These are phyloP conservation scores for Exophiala sp. DNA, from an alignment of 2,329 filamentous ascomycete genomes.

Conservation along the genomic window DNA sequence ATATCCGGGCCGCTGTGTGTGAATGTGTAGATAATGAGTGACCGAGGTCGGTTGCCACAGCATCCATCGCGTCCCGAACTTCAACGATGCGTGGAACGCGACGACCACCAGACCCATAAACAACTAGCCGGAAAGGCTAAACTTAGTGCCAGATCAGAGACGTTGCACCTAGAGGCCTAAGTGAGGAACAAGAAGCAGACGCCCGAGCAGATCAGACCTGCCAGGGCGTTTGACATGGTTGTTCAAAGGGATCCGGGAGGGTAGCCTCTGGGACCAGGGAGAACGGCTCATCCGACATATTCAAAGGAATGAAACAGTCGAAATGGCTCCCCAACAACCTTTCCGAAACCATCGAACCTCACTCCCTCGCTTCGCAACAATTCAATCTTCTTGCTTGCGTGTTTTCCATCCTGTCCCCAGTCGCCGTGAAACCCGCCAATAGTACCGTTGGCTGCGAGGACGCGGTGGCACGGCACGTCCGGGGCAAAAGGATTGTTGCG, in stretches of 20 bases:
- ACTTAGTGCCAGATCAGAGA: no score
- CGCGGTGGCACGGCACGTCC: slow-evolving; percentile 72
- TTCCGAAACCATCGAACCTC: slow-evolving; percentile 40
- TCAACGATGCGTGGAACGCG: not conserved
- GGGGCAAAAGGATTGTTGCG: slow-evolving; percentile 76
- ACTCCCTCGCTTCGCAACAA: slow-evolving; percentile 42
- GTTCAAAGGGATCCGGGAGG: not conserved
- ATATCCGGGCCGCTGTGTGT: no score
- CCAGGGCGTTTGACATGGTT: not conserved
- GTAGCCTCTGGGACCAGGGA: not conserved
- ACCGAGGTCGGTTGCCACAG: not conserved
- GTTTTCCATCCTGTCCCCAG: slow-evolving; percentile 44
- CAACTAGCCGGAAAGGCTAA: no score
- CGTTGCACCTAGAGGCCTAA: no score
- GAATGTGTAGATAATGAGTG: not conserved
- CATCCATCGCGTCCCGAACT: not conserved
- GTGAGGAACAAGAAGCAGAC: no score
- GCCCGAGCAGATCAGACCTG: no score
- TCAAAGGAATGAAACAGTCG: slow-evolving; percentile 18
- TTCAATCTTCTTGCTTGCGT: slow-evolving; percentile 39
- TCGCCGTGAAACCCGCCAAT: slow-evolving; percentile 50
- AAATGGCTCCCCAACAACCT: slow-evolving; percentile 36
- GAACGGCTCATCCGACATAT: not conserved
- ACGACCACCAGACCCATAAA: no score
- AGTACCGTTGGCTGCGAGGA: slow-evolving; percentile 64